Percentiles rank a stretch among this genome's conserved stretches.
These are phyloP conservation scores for Acanthamoeba culbertsoni DNA, from an alignment of 208 protist species.

Conservation along the genomic window DNA sequence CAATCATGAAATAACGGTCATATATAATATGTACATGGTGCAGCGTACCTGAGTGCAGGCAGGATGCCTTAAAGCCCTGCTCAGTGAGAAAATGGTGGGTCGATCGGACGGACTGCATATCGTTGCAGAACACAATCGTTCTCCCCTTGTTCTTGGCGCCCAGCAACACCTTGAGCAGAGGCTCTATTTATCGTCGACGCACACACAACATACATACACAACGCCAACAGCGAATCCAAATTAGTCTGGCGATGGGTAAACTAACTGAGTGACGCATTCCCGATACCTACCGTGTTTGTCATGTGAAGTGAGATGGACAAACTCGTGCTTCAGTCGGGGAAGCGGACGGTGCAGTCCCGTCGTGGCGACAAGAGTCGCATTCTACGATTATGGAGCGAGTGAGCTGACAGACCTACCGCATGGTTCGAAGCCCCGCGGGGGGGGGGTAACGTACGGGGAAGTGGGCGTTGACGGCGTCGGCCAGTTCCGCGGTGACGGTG, in stretches of 20 bases:
- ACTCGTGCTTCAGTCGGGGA: slow-evolving; percentile 7
- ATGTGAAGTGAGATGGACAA: not conserved
- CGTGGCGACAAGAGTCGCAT: not conserved
- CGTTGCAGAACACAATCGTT: slow-evolving; percentile 51
- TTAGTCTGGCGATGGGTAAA: not conserved
- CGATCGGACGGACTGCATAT: not conserved
- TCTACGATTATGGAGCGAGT: not conserved
- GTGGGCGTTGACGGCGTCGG: not conserved
- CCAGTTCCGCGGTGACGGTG: slow-evolving; percentile 5
- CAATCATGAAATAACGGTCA: not conserved
- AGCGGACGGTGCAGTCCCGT: not conserved
- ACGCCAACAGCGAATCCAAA: too few relatives aligned
- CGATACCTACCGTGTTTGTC: slow-evolving; percentile 46
- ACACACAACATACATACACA: not conserved
- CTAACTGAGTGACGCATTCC: not conserved
- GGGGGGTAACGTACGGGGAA: not conserved
- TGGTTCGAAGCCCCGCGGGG: not conserved
- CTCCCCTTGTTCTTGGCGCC: not conserved
- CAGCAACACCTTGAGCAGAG: slow-evolving; percentile 27
- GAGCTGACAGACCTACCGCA: not conserved
- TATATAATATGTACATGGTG: not conserved
- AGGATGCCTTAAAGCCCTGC: slow-evolving; percentile 27
- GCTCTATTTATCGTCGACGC: too few relatives aligned
- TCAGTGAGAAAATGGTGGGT: slow-evolving; percentile 53
- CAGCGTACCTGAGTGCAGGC: not conserved